A percentile compares a stretch with the other conserved stretches of the same genome.
Evolutionary conservation across 2,329 filamentous ascomycete genomes (phyloP).

Genomic region (Hypoxylon sp.): DNA sequence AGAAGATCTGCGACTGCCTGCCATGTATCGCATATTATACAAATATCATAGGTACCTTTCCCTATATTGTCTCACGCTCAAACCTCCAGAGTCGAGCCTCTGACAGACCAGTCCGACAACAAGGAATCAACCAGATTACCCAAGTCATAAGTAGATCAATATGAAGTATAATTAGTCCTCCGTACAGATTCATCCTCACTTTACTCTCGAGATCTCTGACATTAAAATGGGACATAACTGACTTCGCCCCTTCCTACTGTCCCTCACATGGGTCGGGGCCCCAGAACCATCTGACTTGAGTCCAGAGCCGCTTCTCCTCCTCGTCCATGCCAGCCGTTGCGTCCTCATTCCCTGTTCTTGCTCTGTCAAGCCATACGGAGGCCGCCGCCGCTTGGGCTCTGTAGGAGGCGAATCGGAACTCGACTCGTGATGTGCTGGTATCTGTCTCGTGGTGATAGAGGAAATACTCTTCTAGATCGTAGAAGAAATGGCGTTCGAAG

Average conservation of each 20-base stretch:
- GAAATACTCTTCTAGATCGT: background rate
- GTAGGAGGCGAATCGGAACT: background rate
- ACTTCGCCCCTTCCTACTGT: background rate
- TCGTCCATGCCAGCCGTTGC: background rate
- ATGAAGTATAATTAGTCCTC: background rate
- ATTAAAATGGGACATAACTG: background rate
- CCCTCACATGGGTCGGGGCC: constrained; percentile 7
- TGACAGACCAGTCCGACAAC: background rate
- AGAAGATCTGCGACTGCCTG: background rate
- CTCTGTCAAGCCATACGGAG: background rate
- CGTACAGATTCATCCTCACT: background rate
- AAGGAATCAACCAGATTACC: background rate
- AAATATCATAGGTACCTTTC: too few relatives aligned
- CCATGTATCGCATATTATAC: too few relatives aligned
- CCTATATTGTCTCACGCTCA: background rate
- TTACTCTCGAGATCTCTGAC: background rate
- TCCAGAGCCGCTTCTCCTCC: background rate
- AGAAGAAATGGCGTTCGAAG: background rate
- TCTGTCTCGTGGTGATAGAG: background rate
- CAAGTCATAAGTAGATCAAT: background rate
- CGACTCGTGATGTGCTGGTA: background rate
- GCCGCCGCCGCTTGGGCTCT: constrained; percentile 1
- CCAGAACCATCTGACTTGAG: background rate
- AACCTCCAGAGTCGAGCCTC: background rate
- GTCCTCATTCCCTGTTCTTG: background rate